Evolutionary conservation across 1,139 yeast species (phyloP), one percentile per base, ranked within the genome.

Genomic region (Debaryomyces sp.): DNA sequence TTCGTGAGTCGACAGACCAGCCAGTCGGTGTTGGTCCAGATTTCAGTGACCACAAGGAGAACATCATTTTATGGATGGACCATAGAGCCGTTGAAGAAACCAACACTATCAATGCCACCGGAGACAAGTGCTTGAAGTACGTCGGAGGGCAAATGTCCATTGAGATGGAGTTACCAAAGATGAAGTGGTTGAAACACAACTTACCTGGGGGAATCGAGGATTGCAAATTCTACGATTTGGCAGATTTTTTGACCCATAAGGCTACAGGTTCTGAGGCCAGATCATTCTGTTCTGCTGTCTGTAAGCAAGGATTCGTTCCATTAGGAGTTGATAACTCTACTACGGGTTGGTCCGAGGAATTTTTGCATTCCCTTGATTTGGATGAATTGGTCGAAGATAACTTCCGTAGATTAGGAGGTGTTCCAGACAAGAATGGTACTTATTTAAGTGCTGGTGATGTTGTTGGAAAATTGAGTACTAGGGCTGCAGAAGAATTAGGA

Each of bases 111-210:
- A 92, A 92, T 67, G 82, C 86, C 42, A 87, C 96, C 1, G 80
- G 80, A 37, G 96, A 90, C 64, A 83, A 81, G 60, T 81, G 89
- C 53, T 78, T 94, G 61, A 87, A 89, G 66, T 94, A 90, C 64
- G 99, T 94, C 12, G 99, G 99, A 46, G 99, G 99, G 17, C 88
- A 86, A 60, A 92, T 94, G 97, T 90, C 97, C 43, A 86, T 94
- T 62, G 99, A 94, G 70, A 92, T 92, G 98, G 98, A 94, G 65
- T 78, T 94, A 58, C 99, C 99, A 53, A 94, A 94, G 70, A 92
- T 91, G 71, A 88, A 89, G 70, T 94, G 99, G 99, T 78, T 94
- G 63, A 92, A 94, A 68, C 88, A 89, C 66, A 78, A 94, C 67
- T 75, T 91, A 74, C 90, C 96, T 2, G 71, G 74, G 27, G 84